Conservation (phyloP, 2,329 filamentous ascomycete genomes). For the Dothidotthia symphoricarpi region DNA sequence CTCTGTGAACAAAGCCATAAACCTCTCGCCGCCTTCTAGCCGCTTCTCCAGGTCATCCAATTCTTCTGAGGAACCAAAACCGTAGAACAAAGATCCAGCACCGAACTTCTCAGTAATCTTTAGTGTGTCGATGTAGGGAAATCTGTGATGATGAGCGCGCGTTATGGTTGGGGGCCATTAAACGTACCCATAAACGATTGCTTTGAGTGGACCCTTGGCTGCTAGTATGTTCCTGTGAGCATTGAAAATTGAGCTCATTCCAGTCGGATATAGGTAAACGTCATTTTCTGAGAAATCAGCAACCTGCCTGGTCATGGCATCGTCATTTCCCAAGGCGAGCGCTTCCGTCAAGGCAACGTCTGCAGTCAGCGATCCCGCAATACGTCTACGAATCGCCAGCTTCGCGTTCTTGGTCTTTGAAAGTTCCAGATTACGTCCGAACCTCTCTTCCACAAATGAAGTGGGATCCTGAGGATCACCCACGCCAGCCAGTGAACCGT, state of each 20-base stretch:
- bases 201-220: slow-evolving; percentile 64
- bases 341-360: slow-evolving; percentile 66
- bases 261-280: slow-evolving; percentile 82
- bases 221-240: slow-evolving; percentile 72
- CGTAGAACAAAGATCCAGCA: slow-evolving; percentile 84
- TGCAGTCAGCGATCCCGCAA: slow-evolving; percentile 78
- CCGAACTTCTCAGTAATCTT: slow-evolving; percentile 96
- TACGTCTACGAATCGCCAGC: slow-evolving; percentile 79
- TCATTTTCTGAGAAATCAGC: slow-evolving; percentile 76
- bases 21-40: slow-evolving; percentile 69
- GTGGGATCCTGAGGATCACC: slow-evolving; percentile 63
- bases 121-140: slow-evolving; percentile 93
- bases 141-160: slow-evolving; percentile 45
- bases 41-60: slow-evolving; percentile 78
- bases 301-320: slow-evolving; percentile 45
- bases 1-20: slow-evolving; percentile 85
- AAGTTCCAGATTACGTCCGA: slow-evolving; percentile 83
- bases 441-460: slow-evolving; percentile 88
- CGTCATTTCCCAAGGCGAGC: slow-evolving; percentile 51
- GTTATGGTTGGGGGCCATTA: too few species aligned
- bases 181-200: slow-evolving; percentile 75
- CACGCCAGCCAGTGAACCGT: slow-evolving; percentile 16
- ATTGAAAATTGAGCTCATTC: slow-evolving; percentile 95
- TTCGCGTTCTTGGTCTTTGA: slow-evolving; percentile 78
- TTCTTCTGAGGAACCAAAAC: slow-evolving; percentile 71